A percentile compares a stretch with the other conserved stretches of the same genome.
Conservation (phyloP, 768 basidiomycete genomes). For the Hydnomerulius pinastri region DNA sequence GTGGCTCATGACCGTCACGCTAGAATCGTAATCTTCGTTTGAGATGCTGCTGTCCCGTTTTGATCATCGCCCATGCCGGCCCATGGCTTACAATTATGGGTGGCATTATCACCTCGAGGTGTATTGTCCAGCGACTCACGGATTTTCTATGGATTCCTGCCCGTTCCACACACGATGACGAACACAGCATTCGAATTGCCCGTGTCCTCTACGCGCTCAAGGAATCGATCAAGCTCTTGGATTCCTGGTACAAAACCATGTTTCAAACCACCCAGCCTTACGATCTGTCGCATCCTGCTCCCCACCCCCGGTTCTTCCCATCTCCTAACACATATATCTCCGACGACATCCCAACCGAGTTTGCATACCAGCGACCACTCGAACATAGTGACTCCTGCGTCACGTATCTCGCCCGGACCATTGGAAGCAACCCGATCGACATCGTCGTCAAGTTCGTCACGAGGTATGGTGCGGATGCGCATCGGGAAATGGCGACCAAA, state of each 20-base stretch:
- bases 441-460: slow-evolving; percentile 42
- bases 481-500: slow-evolving; percentile 30
- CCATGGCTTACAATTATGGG: slow-evolving; percentile 36
- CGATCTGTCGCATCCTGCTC: neutral
- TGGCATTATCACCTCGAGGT: slow-evolving; percentile 26
- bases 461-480: slow-evolving; percentile 34
- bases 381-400: slow-evolving; percentile 20
- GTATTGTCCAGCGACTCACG: slow-evolving; percentile 36
- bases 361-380: slow-evolving; percentile 23
- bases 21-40: slow-evolving; percentile 14
- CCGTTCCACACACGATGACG: slow-evolving; percentile 16
- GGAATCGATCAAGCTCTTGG: slow-evolving; percentile 11
- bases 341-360: slow-evolving; percentile 1
- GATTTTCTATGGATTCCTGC: slow-evolving; percentile 32
- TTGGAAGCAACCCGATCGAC: neutral
- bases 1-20: neutral
- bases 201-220: slow-evolving; percentile 24
- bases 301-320: slow-evolving; percentile 24
- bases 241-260: slow-evolving; percentile 21
- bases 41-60: slow-evolving; percentile 31
- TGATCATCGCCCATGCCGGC: slow-evolving; percentile 30
- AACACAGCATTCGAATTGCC: slow-evolving; percentile 13
- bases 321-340: slow-evolving; percentile 4
- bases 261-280: neutral
- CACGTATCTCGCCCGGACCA: slow-evolving; percentile 23